Evolutionary conservation across 208 protist species (phyloP), one percentile per base, ranked within the genome.

Genomic region (Borovskyia barvae): DNA sequence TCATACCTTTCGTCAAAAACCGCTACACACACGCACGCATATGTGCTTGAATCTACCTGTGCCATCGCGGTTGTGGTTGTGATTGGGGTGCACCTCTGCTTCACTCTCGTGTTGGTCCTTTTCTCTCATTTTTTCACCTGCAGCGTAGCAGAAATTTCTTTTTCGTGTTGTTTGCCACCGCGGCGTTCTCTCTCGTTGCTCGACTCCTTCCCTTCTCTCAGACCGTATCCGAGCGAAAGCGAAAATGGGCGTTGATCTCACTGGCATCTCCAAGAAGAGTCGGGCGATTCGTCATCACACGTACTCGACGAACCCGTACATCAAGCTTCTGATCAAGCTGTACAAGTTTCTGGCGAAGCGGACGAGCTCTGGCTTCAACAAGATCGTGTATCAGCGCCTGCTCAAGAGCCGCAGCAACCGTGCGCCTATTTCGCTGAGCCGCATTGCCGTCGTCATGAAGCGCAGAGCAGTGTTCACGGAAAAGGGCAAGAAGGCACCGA

Each of bases 311-410:
- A 98, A 99, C 78, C 89, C 96, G 30, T 99, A 99, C 95, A 82
- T 99, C 64, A 87, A 91, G 64, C 93, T 99, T 33, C 91, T 99
- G 43, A 97, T 99, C 68, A 99, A 99, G 94, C 93, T 99, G 52
- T 99, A 99, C 93, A 94, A 97, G 68, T 99, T 99, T 93, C 92
- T 99, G 40, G 92, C 97, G 19, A 93, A 99, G 72, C 95, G 98
- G 72, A 99, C 98, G 24, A 96, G 92, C 68, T 93, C 94, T 46
- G 75, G 95, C 42, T 99, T 99, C 95, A 99, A 99, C 96, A 97
- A 98, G 70, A 72, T 96, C 33, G 83, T 99, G 28, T 93, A 99
- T 54, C 79, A 91, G 81, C 85, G 92, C 67, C 94, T 99, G 52
- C 90, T 97, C 58, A 98, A 98, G 85, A 98, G 87, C 78, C 78